Evolutionary conservation across 192 early-diverging fungal genomes (phyloP).

Genomic region (Gamsiella multidivaricata): DNA sequence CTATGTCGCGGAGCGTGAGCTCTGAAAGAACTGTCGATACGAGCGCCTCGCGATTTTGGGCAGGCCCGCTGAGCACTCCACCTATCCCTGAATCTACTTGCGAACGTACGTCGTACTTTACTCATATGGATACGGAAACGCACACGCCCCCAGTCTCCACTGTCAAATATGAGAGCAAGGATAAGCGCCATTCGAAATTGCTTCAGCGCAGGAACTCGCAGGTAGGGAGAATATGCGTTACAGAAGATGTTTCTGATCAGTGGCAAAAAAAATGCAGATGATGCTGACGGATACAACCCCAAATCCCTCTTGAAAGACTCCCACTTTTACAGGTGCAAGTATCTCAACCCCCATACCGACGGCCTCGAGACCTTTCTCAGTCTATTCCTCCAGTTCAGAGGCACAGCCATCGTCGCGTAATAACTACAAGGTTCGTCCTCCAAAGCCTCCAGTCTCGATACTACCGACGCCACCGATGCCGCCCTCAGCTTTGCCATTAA

Average conservation of each 20-base stretch:
- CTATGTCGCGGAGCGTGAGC: slow-evolving; percentile 17
- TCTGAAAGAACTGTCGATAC: slow-evolving; percentile 21
- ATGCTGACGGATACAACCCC: neutral
- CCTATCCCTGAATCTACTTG: neutral
- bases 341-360: slow-evolving; percentile 31
- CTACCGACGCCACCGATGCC: slow-evolving; percentile 40
- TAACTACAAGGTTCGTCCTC: slow-evolving; percentile 39
- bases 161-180: slow-evolving; percentile 5
- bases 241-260: no score
- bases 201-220: slow-evolving; percentile 17
- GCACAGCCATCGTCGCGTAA: slow-evolving; percentile 9
- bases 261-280: neutral
- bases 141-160: neutral
- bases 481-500: slow-evolving; percentile 7
- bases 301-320: neutral
- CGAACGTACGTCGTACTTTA: neutral
- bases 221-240: slow-evolving; percentile 4
- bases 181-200: slow-evolving; percentile 20
- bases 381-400: slow-evolving; percentile 16
- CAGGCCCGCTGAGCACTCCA: neutral
- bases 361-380: slow-evolving; percentile 19
- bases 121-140: neutral
- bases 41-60: neutral
- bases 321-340: slow-evolving; percentile 10
- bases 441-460: slow-evolving; percentile 14